Evolutionary conservation across 2,329 filamentous ascomycete species (phyloP), one percentile per base, ranked within the genome.

Genomic region (Periconia macrospinosa): DNA sequence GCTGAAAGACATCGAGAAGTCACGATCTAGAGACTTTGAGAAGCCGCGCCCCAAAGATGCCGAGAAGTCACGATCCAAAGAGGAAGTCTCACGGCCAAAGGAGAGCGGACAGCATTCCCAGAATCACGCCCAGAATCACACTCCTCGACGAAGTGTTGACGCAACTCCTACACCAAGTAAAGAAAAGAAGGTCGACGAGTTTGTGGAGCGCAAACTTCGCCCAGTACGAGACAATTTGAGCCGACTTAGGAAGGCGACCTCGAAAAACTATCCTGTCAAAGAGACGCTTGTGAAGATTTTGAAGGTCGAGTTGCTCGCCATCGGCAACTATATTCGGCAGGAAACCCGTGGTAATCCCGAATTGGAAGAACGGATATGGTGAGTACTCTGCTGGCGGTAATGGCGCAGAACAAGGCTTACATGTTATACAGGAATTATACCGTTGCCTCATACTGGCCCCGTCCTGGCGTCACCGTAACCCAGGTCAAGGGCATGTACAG

Each of bases 211-310:
- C 23, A 76, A 82, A 37, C 69, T 87, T 54, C 82, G 83, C 55
- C 84, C 85, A 14, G 83, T 88, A 27, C 79, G 79, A 46, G 79
- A 83, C 55, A 86, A 84, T 56, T 81, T 89, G 47, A 80, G 82
- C 58, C 79, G 77, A 27, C 83, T 88, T 50, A 77, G 83, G 50
- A 81, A 80, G 48, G 86, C 85, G 3, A 88, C 83, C 2, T 83
- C 83, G 59, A 84, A 85, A 60, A 81, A 81, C 47, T 83, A 86
- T 56, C 84, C 84, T 50, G 84, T 82, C 27, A 83, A 83, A 62
- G 85, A 86, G 59, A 80, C 83, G 49, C 80, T 86, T 43, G 81
- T 86, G 19, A 81, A 78, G 63, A 80, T 86, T 42, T 82, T 88
- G 65, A 86, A 86, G 61, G 75, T 77, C 27, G 83, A 87, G 64